These are phyloP conservation scores for Dictyostelium firmibasis DNA, from an alignment of 78 protist species.

Conservation along the genomic window DNA sequence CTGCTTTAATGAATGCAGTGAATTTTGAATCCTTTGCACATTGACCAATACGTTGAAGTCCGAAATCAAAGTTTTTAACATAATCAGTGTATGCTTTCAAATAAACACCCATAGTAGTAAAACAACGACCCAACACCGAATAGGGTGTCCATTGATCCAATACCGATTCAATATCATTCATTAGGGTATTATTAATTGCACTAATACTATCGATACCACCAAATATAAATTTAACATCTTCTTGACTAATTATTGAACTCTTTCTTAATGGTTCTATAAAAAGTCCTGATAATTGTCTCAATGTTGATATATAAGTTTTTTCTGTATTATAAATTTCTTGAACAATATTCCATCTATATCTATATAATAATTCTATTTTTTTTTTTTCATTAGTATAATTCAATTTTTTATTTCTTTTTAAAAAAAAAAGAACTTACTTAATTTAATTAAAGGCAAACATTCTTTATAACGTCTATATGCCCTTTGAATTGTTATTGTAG, in stretches of 20 bases:
- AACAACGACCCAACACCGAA: slow-evolving; percentile 29
- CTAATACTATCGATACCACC: slow-evolving; percentile 59
- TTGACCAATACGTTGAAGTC: slow-evolving; percentile 31
- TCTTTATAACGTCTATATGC: slow-evolving; percentile 36
- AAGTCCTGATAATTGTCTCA: slow-evolving; percentile 32
- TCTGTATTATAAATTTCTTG: slow-evolving; percentile 69
- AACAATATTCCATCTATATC: slow-evolving; percentile 79
- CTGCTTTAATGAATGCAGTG: slow-evolving; percentile 5
- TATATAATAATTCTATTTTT: slow-evolving; percentile 56
- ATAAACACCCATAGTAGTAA: slow-evolving; percentile 37
- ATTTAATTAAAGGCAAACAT: slow-evolving; percentile 54
- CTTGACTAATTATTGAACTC: slow-evolving; percentile 13
- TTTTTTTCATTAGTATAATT: neutral
- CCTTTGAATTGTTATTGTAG: slow-evolving; percentile 46
- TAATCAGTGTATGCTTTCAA: slow-evolving; percentile 70
- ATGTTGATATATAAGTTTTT: slow-evolving; percentile 47
- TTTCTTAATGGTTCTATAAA: slow-evolving; percentile 71
- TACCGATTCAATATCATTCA: slow-evolving; percentile 1
- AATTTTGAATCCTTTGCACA: slow-evolving; percentile 57
- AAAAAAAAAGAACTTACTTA: slow-evolving; percentile 54
- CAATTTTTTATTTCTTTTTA: too few relatives aligned
- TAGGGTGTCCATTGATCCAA: slow-evolving; percentile 55
- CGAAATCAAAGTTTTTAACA: slow-evolving; percentile 72
- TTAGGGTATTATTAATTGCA: slow-evolving; percentile 26
- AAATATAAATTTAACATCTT: slow-evolving; percentile 68